Conservation (phyloP, 1,284 basidiomycete genomes). For the Apiotrichum porosum region DNA sequence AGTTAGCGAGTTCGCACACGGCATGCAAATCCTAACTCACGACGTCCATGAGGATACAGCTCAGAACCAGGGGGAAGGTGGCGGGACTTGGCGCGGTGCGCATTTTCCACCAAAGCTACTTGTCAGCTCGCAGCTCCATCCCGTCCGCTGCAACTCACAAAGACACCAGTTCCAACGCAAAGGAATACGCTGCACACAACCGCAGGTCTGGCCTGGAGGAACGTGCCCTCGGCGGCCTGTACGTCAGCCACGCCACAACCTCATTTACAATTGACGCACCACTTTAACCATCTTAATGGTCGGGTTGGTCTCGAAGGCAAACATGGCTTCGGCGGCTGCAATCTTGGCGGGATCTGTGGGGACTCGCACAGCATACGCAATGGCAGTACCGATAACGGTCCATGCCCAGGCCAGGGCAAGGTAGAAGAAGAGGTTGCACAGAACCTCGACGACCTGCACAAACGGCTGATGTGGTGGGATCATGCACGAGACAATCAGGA, state of each 20-base stretch:
- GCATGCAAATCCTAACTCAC: slow-evolving; percentile 8
- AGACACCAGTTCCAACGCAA: slow-evolving; percentile 31
- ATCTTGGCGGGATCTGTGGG: slow-evolving; percentile 16
- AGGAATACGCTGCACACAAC: slow-evolving; percentile 40
- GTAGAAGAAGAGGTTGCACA: slow-evolving; percentile 43
- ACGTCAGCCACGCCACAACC: background rate
- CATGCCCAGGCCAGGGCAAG: slow-evolving; percentile 41
- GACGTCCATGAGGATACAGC: slow-evolving; percentile 43
- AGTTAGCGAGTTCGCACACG: background rate
- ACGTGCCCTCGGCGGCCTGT: slow-evolving; percentile 41
- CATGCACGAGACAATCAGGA: slow-evolving; percentile 41
- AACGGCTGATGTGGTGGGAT: slow-evolving; percentile 38
- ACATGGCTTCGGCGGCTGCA: slow-evolving; percentile 25
- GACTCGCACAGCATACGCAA: slow-evolving; percentile 14
- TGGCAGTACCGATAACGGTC: slow-evolving; percentile 11
- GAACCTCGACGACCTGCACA: slow-evolving; percentile 40
- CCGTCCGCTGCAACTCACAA: no score
- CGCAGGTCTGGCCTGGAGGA: slow-evolving; percentile 41
- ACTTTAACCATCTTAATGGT: slow-evolving; percentile 11
- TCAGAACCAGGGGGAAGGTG: slow-evolving; percentile 43
- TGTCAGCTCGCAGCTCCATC: no score
- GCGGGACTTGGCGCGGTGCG: slow-evolving; percentile 44
- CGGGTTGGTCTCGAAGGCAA: slow-evolving; percentile 5
- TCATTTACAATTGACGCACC: background rate
- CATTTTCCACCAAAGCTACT: slow-evolving; percentile 46